Evolutionary conservation across 306 rosid genomes (phyloP).

Genomic region (Fragaria iinumae): DNA sequence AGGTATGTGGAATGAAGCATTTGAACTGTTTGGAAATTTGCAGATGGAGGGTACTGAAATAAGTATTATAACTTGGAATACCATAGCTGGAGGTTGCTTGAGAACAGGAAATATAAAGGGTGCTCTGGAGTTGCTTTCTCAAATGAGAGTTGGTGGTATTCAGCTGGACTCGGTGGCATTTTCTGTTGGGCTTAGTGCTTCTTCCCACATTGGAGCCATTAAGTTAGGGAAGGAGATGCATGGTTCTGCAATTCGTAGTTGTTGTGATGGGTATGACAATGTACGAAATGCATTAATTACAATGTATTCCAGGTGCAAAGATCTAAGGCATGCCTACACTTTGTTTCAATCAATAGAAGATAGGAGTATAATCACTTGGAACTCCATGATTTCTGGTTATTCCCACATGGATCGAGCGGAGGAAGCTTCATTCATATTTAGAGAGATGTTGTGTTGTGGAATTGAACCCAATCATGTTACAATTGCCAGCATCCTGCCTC

Average conservation of each 20-base stretch:
- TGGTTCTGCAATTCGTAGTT: slow-evolving; percentile 55
- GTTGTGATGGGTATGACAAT: slow-evolving; percentile 42
- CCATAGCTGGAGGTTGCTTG: slow-evolving; percentile 69
- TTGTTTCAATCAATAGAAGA: slow-evolving; percentile 49
- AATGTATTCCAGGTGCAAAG: slow-evolving; percentile 84
- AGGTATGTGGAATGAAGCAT: slow-evolving; percentile 73
- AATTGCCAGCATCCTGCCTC: slow-evolving; percentile 80
- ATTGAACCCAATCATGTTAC: slow-evolving; percentile 72
- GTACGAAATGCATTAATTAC: slow-evolving; percentile 73
- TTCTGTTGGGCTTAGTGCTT: slow-evolving; percentile 64
- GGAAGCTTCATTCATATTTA: slow-evolving; percentile 71
- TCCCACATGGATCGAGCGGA: slow-evolving; percentile 58
- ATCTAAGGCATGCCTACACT: slow-evolving; percentile 58
- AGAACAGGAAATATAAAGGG: slow-evolving; percentile 41
- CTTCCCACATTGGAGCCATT: slow-evolving; percentile 67
- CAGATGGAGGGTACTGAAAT: slow-evolving; percentile 42
- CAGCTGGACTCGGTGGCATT: slow-evolving; percentile 65
- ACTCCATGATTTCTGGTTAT: slow-evolving; percentile 81
- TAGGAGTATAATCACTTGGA: slow-evolving; percentile 67
- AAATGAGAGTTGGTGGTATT: slow-evolving; percentile 48
- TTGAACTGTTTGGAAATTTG: slow-evolving; percentile 56
- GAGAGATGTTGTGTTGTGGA: slow-evolving; percentile 59
- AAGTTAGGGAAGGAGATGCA: slow-evolving; percentile 84
- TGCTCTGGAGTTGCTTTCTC: slow-evolving; percentile 67
- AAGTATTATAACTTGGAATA: slow-evolving; percentile 71